phyloP scores from a whole-genome alignment of 2,329 filamentous ascomycete species.

The Nigrospora oryzae region DNA sequence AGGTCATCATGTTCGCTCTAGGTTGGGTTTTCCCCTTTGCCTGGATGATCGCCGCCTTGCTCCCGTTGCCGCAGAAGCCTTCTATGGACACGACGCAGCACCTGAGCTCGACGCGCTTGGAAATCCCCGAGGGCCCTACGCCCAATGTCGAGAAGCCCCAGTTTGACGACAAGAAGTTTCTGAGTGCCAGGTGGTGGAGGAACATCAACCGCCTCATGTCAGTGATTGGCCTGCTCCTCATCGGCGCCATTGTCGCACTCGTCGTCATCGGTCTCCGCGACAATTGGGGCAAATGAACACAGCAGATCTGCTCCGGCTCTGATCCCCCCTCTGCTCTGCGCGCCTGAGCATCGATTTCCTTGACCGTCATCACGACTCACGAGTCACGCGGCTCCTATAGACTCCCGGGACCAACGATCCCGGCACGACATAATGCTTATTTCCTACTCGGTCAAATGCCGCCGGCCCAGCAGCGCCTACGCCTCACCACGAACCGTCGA shows the following conservation, averaged over 20 bases:
- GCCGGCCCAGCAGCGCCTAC: not conserved
- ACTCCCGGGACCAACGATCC: not conserved
- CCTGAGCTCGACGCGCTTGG: slow-evolving; percentile 29
- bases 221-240: slow-evolving; percentile 43
- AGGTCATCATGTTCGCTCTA: slow-evolving; percentile 65
- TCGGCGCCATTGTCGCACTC: slow-evolving; percentile 42
- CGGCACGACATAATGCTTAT: not conserved
- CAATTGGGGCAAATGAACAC: slow-evolving; percentile 29
- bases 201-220: slow-evolving; percentile 52
- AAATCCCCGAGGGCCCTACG: slow-evolving; percentile 20
- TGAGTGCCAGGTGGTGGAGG: slow-evolving; percentile 51
- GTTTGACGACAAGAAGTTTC: slow-evolving; percentile 35
- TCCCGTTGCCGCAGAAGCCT: slow-evolving; percentile 59
- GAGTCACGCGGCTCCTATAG: not conserved
- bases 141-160: slow-evolving; percentile 8
- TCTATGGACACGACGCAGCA: slow-evolving; percentile 40
- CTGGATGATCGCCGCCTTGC: slow-evolving; percentile 72
- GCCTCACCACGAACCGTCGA: not conserved
- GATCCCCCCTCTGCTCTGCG: not conserved
- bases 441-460: not conserved
- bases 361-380: not conserved
- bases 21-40: slow-evolving; percentile 75
- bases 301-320: not conserved
- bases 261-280: slow-evolving; percentile 42
- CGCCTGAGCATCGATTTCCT: not conserved